Evolutionary conservation across 306 rosid genomes (phyloP).

Genomic region (Dalbergia oliveri): DNA sequence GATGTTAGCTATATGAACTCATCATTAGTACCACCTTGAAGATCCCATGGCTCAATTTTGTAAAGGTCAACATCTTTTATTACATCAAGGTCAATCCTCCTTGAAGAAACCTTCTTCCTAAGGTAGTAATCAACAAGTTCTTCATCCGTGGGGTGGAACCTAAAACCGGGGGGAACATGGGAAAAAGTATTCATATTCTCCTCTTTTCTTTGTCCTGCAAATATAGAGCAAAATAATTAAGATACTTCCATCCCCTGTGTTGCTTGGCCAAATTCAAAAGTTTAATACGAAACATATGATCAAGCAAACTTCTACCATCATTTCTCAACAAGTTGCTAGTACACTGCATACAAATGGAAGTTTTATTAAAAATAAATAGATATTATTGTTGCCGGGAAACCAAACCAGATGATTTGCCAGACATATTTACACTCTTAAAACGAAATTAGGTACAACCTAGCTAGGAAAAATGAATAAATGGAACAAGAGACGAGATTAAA

Average conservation of each 20-base stretch:
- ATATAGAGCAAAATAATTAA: no score
- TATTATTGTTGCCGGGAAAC: background rate
- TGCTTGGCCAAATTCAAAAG: background rate
- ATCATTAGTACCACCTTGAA: background rate
- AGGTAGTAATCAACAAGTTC: background rate
- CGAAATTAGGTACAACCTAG: background rate
- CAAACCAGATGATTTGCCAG: background rate
- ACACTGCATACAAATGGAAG: background rate
- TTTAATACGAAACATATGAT: no score
- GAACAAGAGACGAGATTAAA: background rate
- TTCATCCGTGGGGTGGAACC: slow-evolving; percentile 3
- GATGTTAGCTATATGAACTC: no score
- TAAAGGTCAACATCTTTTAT: background rate
- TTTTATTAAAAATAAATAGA: background rate
- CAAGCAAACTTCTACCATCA: background rate
- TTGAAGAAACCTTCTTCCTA: background rate
- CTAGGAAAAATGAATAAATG: background rate
- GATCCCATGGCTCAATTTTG: background rate
- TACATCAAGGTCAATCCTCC: slow-evolving; percentile 5
- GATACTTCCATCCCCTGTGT: background rate
- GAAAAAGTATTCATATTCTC: background rate
- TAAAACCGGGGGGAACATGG: background rate
- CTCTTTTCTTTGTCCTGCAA: background rate
- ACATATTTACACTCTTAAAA: background rate
- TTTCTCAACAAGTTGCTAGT: background rate